Conservation (phyloP, 768 basidiomycete genomes). For the Leucocoprinus birnbaumii region DNA sequence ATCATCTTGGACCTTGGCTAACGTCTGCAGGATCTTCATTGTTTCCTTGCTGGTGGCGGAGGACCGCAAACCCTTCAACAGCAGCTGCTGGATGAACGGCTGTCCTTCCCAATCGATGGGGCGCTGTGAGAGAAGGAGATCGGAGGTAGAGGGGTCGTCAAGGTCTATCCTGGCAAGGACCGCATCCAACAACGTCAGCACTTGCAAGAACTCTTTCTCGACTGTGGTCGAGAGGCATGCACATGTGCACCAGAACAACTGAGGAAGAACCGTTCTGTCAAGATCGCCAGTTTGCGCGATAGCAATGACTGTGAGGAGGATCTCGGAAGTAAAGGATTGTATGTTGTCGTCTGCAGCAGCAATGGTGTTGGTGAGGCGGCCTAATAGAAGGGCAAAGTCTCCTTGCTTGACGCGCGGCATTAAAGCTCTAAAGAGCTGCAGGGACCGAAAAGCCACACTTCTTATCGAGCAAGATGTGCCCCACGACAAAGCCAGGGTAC, state of each 20-base stretch:
- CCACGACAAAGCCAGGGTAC: constrained; percentile 77
- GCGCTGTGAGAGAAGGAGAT: constrained; percentile 64
- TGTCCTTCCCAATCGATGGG: constrained; percentile 71
- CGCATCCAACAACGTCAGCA: constrained; percentile 59
- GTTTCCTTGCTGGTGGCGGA: constrained; percentile 64
- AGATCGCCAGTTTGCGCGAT: constrained; percentile 55
- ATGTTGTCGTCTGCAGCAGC: constrained; percentile 74
- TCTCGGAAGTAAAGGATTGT: constrained; percentile 80
- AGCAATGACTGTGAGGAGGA: constrained; percentile 71
- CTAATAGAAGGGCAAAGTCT: constrained; percentile 77
- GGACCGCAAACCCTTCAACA: constrained; percentile 80
- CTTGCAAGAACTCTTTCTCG: constrained; percentile 74
- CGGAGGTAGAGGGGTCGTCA: constrained; percentile 61
- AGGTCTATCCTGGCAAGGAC: constrained; percentile 71
- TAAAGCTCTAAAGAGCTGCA: constrained; percentile 86
- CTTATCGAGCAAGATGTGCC: constrained; percentile 86
- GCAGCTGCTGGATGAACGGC: constrained; percentile 62
- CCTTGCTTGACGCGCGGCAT: constrained; percentile 66
- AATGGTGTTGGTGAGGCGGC: constrained; percentile 81
- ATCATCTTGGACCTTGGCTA: constrained; percentile 58
- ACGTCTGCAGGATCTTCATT: constrained; percentile 61
- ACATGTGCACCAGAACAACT: constrained; percentile 83
- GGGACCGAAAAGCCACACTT: constrained; percentile 80
- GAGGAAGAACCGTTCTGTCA: constrained; percentile 64
- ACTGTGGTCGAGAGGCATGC: constrained; percentile 83